Conservation (phyloP, 805 yeast species). For the Teunomyces gatunensis region DNA sequence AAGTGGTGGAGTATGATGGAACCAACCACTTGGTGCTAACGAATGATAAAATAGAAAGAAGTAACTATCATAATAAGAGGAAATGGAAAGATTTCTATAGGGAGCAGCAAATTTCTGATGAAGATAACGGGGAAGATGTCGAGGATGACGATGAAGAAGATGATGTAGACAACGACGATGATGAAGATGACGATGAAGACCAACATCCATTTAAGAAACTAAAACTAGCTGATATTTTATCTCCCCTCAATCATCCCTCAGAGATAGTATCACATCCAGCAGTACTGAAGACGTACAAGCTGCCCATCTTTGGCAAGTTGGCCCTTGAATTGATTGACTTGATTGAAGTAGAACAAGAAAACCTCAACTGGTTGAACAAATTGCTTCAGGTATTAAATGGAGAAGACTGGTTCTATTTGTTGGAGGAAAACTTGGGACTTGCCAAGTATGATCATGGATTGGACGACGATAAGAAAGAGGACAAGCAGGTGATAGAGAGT, state of each 20-base stretch:
- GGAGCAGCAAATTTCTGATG: background rate
- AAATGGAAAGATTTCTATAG: constrained; percentile 34
- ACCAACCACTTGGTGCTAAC: constrained; percentile 33
- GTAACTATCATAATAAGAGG: constrained; percentile 29
- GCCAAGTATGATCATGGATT: constrained; percentile 70
- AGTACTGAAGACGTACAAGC: constrained; percentile 62
- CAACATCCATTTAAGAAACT: constrained; percentile 29
- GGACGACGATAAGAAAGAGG: constrained; percentile 15
- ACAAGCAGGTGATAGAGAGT: constrained; percentile 15
- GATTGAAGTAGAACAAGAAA: constrained; percentile 78
- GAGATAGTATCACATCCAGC: constrained; percentile 74
- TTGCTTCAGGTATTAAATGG: constrained; percentile 80
- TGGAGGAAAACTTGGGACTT: constrained; percentile 62
- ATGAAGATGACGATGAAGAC: constrained; percentile 10
- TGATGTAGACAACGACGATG: constrained; percentile 7
- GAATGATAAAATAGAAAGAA: constrained; percentile 31
- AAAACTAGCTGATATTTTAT: constrained; percentile 49
- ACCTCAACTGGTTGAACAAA: constrained; percentile 66
- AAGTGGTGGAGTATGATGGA: constrained; percentile 41
- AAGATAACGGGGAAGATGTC: constrained; percentile 6
- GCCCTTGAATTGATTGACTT: constrained; percentile 73
- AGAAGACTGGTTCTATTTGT: constrained; percentile 71
- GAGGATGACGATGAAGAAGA: constrained; percentile 12
- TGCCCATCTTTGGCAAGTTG: constrained; percentile 47
- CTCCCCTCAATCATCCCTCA: constrained; percentile 78